Percentiles rank a stretch among this genome's conserved stretches.
Conservation (phyloP, 768 basidiomycete species). For the Lactifluus volemus region DNA sequence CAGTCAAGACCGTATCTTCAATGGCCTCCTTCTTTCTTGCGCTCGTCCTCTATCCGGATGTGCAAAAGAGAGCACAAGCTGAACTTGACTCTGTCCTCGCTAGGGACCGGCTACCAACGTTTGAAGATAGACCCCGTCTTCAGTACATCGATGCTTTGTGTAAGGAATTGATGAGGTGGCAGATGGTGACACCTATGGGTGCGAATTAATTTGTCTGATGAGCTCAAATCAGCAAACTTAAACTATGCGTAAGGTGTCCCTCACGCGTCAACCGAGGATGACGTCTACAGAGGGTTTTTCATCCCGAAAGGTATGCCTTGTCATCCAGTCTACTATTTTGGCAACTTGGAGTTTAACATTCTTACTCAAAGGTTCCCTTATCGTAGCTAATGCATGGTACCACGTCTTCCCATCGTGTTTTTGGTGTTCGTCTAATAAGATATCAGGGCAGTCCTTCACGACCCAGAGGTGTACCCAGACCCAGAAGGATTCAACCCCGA, state of each 20-base stretch:
- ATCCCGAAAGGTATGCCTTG: conserved; percentile 10
- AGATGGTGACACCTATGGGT: not conserved
- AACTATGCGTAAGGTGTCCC: not conserved
- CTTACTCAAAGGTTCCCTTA: not conserved
- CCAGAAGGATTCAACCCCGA: conserved; percentile 3
- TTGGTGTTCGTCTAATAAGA: not conserved
- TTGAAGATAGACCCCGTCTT: conserved; percentile 4
- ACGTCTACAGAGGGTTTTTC: conserved; percentile 4
- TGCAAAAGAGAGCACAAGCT: conserved; percentile 8
- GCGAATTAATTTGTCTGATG: no score
- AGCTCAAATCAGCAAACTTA: not conserved
- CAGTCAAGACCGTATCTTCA: not conserved
- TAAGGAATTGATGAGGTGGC: conserved; percentile 5
- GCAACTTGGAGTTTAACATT: not conserved
- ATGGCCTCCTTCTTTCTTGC: not conserved
- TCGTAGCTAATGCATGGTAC: not conserved
- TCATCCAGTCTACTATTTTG: not conserved
- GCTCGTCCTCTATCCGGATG: conserved; percentile 1
- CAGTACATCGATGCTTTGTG: conserved; percentile 12
- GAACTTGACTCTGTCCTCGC: conserved; percentile 8
- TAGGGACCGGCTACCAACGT: conserved; percentile 4
- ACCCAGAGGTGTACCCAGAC: conserved; percentile 4
- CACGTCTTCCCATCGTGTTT: not conserved
- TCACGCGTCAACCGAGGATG: conserved; percentile 1
- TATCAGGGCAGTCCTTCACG: conserved; percentile 1